Percentiles rank a stretch among this genome's conserved stretches.
Evolutionary conservation across 768 basidiomycete genomes (phyloP).

Genomic region (Hysterangium stoloniferum): DNA sequence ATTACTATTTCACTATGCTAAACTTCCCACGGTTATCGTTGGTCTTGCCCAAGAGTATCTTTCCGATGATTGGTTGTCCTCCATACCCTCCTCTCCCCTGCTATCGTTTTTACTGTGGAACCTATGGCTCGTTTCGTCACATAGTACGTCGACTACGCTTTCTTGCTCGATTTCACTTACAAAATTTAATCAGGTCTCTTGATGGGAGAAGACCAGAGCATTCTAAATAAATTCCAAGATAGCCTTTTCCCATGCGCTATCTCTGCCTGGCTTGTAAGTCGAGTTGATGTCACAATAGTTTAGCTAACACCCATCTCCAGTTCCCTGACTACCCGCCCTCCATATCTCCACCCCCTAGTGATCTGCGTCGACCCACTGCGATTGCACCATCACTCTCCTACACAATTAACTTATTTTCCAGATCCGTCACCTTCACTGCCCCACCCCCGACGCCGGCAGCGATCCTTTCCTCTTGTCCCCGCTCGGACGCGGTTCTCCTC

Average conservation of each 20-base stretch:
- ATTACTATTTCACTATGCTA: neutral
- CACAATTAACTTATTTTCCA: neutral
- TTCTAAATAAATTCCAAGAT: neutral
- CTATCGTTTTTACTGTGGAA: conserved; percentile 1
- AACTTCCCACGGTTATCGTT: neutral
- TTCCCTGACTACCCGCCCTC: neutral
- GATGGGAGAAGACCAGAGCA: neutral
- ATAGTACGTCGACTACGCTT: neutral
- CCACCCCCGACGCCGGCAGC: neutral
- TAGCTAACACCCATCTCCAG: neutral
- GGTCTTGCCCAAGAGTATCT: neutral
- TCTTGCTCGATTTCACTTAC: neutral
- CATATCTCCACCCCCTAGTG: neutral
- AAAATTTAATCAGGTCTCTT: neutral
- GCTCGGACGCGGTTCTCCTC: neutral
- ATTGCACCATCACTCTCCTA: neutral
- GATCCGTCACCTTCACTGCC: neutral
- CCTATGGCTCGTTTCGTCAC: neutral
- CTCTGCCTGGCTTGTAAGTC: conserved; percentile 1
- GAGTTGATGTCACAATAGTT: neutral
- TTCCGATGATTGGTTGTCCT: too few species aligned
- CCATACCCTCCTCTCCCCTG: neutral
- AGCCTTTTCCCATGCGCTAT: neutral
- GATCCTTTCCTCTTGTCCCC: neutral
- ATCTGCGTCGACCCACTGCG: neutral